Evolutionary conservation across 177 flowering plant genomes (phyloP), one percentile per base, ranked within the genome.

Genomic region (Telopea speciosissima): DNA sequence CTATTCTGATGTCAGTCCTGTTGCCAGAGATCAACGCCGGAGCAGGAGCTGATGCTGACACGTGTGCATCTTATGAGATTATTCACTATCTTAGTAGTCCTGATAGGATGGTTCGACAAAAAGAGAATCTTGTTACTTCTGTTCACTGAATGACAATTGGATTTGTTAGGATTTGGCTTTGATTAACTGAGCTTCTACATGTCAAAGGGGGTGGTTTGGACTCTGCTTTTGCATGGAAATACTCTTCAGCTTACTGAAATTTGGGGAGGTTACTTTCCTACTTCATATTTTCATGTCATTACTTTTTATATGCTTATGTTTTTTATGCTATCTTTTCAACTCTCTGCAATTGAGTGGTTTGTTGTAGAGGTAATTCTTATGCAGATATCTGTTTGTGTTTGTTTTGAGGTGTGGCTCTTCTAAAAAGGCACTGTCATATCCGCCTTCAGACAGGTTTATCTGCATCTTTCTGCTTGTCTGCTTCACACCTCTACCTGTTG

Each of bases 11-110:
- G 23, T 22, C 13, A 33, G 11, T 68, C 14, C 25, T 64, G 26
- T 66, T 76, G 67, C 75, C 81, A 85, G 86, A 45, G 85, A 76
- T 56, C 80, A 68, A 70, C 74, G 74, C 63, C 65, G 80, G 59
- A 80, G 80, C 66, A 52, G 81, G 78, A 70, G 82, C 74, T 78
- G 79, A 74, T 71, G 78, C 62, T 24, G 25, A 26, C 25, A 68
- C 31, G 3, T 10, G 31, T 24, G 4, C 26, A 31, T 25, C 26
- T 49, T 73, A 69, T 66, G 81, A 54, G n/a, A 10, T 42, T 21
- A 66, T 61, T 44, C 69, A 64, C 26, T 68, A 72, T 23, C 40
- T 36, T 36, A 36, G 73, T 84, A 81, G 76, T 79, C 67, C 67
- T 80, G 61, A 26, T 83, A 81, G 79, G 68, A 69, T 76, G 19